Evolutionary conservation across 139 green algal genomes (phyloP), one percentile per base, ranked within the genome.

Genomic region (Dunaliella primolecta): DNA sequence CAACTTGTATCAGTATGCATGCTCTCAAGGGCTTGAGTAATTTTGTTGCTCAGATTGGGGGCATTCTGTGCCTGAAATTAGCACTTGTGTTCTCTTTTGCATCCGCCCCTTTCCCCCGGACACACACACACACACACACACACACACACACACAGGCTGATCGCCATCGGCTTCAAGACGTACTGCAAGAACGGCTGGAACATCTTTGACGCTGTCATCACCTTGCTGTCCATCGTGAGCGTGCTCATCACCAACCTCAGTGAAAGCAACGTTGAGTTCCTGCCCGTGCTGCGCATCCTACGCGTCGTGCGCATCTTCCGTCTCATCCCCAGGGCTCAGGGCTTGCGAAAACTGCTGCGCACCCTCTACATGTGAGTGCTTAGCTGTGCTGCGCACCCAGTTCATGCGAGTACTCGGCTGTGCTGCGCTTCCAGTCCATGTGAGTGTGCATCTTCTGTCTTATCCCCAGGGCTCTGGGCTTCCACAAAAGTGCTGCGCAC

Each of bases 261-360:
- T 20, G 33, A 84, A 1, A 32, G 81, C 1, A 80, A 92, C 32
- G 56, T 95, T 3, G 75, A 89, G n/a, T 86, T 92, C 36, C 80
- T 95, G 80, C 89, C 88, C 15, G 82, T 97, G 36, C 85, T 95
- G 55, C 86, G 94, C 15, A 84, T 96, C 15, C 91, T 96, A 70
- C 89, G 93, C 2, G 89, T 96, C 23, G 87, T 88, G 27, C 88
- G 94, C 30, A 90, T 96, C 76, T 93, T 96, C 84, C 86, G 91
- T 15, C 88, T 96, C 34, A 92, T 96, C n/a, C 91, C 92, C 32
- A 94, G 95, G 83, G 93, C 91, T 32, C 91, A 92, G 80, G 92
- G 90, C 0, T 88, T 97, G 35, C 79, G 85, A 2, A 90, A 80
- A 33, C 87, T 97, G 37, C 90, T 96, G 80, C 84, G 92, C 75